Base-by-base conservation (phyloP, 2,329 filamentous ascomycete genomes). In the Penicillium sp. region DNA sequence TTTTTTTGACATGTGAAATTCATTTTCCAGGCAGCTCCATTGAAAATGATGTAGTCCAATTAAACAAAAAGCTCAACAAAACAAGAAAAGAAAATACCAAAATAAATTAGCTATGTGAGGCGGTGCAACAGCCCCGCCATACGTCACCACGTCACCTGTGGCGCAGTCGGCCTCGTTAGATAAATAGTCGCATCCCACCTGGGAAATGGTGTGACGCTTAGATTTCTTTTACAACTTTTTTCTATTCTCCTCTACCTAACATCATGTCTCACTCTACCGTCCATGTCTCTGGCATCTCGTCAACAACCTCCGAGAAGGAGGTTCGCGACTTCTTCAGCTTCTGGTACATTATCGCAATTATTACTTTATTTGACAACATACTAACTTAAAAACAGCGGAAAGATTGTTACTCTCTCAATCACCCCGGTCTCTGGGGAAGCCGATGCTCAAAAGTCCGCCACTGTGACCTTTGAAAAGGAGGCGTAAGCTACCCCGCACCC, bases 321-420 rank as follows among this genome's bases (percentile, higher is more conserved):
- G 87, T 99, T 69, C 87, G 86, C 72, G 93, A 96, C 74, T 99
- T 99, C 84, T 99, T 99, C 83, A 94, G 89, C 82, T 97, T 97
- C 78, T 88, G 85, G 91, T 71, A 54, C 33, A 51, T 10, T 7
- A 2, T 43, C 17, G 25, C 64, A 41, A 43, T 2, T 15, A n/a
- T 10, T 37, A 1, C 2, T 37, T 37, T 13, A 47, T 21, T n/a
- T 21, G 25, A 33, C n/a, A 23, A 23, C 10, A n/a, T 19, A 17
- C 47, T 63, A 50, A 17, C 46, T 49, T 58, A n/a, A 54, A 23
- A 54, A 47, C 73, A 94, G 91, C 74, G 94, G 94, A 76, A 97
- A 97, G 83, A 96, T 99, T 76, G 87, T 86, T 66, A 84, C 85
- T 68, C 84, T 99, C 75, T 87, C 91, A 58, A 84, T 97, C 71